A percentile compares a stretch with the other conserved stretches of the same genome.
Evolutionary conservation across 208 protist genomes (phyloP).

Genomic region (Acanthamoeba lenticulata): DNA sequence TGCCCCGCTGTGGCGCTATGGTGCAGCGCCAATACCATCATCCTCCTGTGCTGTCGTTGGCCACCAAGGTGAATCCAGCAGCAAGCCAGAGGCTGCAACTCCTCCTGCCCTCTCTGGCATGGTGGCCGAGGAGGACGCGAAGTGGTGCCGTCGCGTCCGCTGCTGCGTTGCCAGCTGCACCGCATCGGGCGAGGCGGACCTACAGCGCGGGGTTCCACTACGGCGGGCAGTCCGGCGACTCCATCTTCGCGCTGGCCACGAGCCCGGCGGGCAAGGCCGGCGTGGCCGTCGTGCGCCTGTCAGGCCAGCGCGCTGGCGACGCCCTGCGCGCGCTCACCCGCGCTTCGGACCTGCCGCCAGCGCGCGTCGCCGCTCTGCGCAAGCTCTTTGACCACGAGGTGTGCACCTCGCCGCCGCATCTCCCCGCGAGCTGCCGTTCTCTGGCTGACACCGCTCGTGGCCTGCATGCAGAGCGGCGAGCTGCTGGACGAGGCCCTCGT

Average conservation of each 20-base stretch:
- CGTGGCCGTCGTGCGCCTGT: conserved; percentile 13
- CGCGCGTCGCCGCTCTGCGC: neutral
- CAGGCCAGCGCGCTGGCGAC: neutral
- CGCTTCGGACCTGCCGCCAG: neutral
- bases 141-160: no score
- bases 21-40: no score
- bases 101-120: no score
- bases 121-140: no score
- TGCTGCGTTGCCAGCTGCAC: no score
- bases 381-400: neutral
- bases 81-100: no score
- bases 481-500: conserved; percentile 36
- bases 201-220: conserved; percentile 10
- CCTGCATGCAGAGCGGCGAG: neutral
- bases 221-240: neutral
- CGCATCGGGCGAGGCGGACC: no score
- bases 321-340: neutral
- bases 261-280: neutral
- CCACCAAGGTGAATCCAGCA: no score
- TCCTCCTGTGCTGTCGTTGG: no score
- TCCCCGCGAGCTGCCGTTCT: neutral
- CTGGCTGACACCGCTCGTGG: neutral
- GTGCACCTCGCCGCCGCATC: neutral
- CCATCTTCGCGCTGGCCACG: neutral
- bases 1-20: no score